A percentile compares a stretch with the other conserved stretches of the same genome.
These are phyloP conservation scores for Nyctanthes arbortristis DNA, from an alignment of 257 asterid species.

Conservation along the genomic window DNA sequence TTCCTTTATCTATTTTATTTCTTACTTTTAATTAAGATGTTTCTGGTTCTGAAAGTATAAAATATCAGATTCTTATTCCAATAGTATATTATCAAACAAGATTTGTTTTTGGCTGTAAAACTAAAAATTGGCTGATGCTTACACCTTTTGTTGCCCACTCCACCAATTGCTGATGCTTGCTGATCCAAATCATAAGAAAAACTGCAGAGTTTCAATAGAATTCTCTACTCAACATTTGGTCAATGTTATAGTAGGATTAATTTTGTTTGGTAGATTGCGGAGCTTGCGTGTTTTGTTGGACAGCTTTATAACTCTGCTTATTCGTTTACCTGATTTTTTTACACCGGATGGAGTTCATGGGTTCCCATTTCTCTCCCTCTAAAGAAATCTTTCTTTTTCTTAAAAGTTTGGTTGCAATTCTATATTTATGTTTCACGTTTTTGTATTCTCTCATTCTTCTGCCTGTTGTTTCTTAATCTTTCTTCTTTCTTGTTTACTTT, in stretches of 20 bases:
- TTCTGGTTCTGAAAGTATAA: neutral
- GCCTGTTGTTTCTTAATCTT: neutral
- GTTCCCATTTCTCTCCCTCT: conserved; percentile 7
- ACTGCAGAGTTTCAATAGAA: conserved; percentile 3
- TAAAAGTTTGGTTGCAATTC: conserved; percentile 9
- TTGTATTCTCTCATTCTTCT: neutral
- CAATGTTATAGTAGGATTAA: neutral
- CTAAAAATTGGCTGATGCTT: no score
- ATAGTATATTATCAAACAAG: neutral
- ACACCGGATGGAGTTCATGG: neutral
- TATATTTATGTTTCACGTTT: neutral
- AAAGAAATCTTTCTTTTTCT: neutral
- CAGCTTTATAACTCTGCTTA: neutral
- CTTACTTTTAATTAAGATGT: no score
- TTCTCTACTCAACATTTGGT: neutral
- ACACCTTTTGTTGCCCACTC: neutral
- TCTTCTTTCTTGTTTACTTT: conserved; percentile 1
- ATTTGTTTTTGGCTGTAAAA: neutral
- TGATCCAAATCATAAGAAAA: neutral
- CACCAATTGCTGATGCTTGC: neutral
- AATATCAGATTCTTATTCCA: neutral
- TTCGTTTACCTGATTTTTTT: conserved; percentile 1
- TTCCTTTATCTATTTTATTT: no score
- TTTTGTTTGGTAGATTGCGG: neutral
- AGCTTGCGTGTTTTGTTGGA: neutral